Evolutionary conservation across 495 filamentous ascomycete genomes (phyloP).

Genomic region (Pseudoneurospora amorphoporcata): DNA sequence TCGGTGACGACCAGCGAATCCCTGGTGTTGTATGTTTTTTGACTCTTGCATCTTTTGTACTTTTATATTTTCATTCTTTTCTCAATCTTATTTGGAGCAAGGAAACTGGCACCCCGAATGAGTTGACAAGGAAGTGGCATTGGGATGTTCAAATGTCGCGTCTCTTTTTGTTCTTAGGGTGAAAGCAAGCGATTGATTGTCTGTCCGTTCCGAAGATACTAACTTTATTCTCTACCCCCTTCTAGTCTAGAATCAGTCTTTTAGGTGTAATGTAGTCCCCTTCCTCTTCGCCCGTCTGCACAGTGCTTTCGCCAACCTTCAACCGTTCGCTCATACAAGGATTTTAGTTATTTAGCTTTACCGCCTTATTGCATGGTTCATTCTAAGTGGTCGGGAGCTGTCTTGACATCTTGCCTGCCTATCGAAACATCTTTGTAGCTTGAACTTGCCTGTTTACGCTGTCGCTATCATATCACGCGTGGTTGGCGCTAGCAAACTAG

Average conservation of each 20-base stretch:
- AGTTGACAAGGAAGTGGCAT: too few species aligned
- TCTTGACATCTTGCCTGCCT: neutral
- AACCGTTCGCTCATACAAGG: neutral
- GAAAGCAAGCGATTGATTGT: too few species aligned
- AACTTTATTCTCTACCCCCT: neutral
- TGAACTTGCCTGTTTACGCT: neutral
- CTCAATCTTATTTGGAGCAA: too few species aligned
- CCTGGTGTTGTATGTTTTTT: slow-evolving; percentile 37
- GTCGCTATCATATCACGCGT: neutral
- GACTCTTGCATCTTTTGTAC: neutral
- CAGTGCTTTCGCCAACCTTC: neutral
- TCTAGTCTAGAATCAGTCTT: neutral
- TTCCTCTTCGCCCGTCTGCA: neutral
- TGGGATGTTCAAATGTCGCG: too few species aligned
- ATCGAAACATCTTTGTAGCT: neutral
- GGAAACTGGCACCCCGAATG: too few species aligned
- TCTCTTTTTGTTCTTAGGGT: too few species aligned
- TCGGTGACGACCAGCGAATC: slow-evolving; percentile 32
- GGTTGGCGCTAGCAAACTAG: neutral
- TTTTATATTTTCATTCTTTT: too few species aligned
- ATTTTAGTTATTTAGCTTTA: neutral
- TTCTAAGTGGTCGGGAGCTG: neutral
- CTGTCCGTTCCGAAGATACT: neutral
- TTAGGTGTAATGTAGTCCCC: neutral
- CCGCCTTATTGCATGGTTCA: neutral